Conservation (phyloP, 768 basidiomycete genomes). For the Neoboletus magnificus region DNA sequence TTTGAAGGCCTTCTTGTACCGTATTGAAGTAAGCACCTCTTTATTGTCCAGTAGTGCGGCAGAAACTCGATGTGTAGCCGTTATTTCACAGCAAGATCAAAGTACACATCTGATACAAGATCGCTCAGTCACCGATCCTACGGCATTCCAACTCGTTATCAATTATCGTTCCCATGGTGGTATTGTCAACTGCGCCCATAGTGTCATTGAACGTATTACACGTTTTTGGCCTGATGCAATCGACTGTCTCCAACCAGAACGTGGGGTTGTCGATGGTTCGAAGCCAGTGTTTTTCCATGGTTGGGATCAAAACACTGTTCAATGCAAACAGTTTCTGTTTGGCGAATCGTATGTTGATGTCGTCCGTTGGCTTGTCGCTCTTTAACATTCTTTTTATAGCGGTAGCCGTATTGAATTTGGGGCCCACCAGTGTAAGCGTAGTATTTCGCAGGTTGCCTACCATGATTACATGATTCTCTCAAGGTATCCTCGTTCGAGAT, state of each 20-base stretch:
- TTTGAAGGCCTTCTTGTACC: no score
- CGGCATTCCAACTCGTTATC: no score
- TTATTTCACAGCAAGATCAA: constrained; percentile 22
- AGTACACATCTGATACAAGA: constrained; percentile 4
- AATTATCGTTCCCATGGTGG: no score
- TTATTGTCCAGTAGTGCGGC: background rate
- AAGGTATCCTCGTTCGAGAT: no score
- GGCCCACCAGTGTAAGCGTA: constrained; percentile 57
- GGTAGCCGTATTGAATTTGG: constrained; percentile 56
- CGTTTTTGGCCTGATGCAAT: constrained; percentile 65
- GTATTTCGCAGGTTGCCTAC: background rate
- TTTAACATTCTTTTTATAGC: constrained; percentile 28
- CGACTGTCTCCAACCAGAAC: constrained; percentile 54
- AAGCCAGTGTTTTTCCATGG: constrained; percentile 58
- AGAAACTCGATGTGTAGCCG: background rate
- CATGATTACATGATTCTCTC: background rate
- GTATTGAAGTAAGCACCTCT: no score
- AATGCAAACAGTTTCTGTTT: no score
- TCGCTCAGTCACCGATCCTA: no score
- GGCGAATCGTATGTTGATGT: constrained; percentile 38
- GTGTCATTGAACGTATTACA: no score
- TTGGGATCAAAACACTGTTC: constrained; percentile 40
- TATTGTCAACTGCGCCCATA: no score
- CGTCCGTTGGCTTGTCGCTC: background rate
- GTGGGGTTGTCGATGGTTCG: constrained; percentile 49